Evolutionary conservation across 2,329 filamentous ascomycete genomes (phyloP).

Genomic region (Trichoderma guizhouense): DNA sequence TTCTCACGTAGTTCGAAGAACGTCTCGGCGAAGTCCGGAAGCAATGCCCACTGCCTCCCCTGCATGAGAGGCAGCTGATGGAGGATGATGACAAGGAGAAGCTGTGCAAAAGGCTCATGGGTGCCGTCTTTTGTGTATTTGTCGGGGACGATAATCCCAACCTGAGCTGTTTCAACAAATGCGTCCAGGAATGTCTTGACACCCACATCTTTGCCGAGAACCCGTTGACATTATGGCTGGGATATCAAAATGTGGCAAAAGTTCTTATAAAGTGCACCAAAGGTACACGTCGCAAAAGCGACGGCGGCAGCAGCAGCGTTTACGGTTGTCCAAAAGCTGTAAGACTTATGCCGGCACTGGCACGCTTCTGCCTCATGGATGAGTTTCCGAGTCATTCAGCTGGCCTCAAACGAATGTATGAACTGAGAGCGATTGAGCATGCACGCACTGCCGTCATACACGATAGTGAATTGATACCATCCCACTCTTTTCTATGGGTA

Average conservation of each 20-base stretch:
- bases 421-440: neutral
- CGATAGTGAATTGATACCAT: neutral
- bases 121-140: neutral
- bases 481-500: neutral
- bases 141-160: neutral
- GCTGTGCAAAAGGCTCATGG: neutral
- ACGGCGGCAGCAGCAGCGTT: neutral
- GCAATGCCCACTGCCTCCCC: neutral
- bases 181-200: neutral
- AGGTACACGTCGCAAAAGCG: neutral
- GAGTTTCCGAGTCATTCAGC: rapidly evolving
- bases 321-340: neutral
- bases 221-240: neutral
- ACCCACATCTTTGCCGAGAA: neutral
- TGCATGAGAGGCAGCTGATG: neutral
- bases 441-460: neutral
- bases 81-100: neutral
- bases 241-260: neutral
- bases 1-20: neutral
- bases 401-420: neutral
- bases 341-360: neutral
- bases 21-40: neutral
- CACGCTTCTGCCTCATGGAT: neutral
- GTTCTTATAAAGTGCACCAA: neutral
- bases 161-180: neutral